A percentile compares a stretch with the other conserved stretches of the same genome.
Conservation (phyloP, 768 basidiomycete genomes). For the Mycena crocata region DNA sequence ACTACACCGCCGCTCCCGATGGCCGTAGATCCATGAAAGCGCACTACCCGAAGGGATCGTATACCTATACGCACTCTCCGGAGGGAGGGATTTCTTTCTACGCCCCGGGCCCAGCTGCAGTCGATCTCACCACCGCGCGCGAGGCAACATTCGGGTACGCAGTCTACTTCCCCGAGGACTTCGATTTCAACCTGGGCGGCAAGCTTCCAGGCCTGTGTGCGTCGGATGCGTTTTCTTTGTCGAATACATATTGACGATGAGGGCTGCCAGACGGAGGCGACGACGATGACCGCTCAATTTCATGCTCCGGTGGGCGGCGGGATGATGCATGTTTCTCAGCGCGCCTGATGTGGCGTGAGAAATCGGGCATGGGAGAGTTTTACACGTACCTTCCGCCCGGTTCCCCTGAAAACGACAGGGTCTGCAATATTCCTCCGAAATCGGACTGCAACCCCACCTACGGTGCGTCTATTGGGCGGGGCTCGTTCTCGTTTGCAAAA, state of each 20-base stretch:
- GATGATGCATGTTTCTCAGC: conserved; percentile 67
- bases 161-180: neutral
- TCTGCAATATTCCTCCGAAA: conserved; percentile 52
- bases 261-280: conserved; percentile 69
- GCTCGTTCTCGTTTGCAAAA: conserved; percentile 58
- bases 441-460: conserved; percentile 55
- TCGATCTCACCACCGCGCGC: neutral
- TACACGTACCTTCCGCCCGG: conserved; percentile 74
- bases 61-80: neutral
- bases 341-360: conserved; percentile 75
- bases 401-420: conserved; percentile 58
- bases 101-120: neutral
- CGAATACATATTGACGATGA: too few relatives aligned
- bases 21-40: neutral
- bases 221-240: neutral
- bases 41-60: neutral
- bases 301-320: conserved; percentile 74
- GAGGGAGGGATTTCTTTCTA: neutral
- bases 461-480: conserved; percentile 62
- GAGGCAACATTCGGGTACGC: neutral
- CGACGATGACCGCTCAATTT: conserved; percentile 53
- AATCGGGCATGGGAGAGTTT: conserved; percentile 70
- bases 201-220: neutral
- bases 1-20: neutral
- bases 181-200: neutral